Evolutionary conservation across 345 rosid species (phyloP).

Genomic region (Acer saccharum): DNA sequence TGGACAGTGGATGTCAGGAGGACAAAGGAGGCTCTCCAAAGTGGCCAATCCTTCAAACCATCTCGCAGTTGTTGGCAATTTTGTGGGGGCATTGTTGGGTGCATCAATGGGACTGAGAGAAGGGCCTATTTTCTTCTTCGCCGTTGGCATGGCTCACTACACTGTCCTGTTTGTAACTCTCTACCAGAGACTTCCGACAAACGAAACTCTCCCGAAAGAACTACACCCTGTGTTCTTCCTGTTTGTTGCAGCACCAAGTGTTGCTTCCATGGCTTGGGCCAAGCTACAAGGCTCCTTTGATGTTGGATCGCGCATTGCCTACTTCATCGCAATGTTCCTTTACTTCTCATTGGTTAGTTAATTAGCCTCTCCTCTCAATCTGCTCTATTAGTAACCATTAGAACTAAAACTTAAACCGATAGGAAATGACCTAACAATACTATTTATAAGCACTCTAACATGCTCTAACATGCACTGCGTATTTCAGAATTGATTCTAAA

Average conservation of each 20-base stretch:
- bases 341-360: conserved; percentile 72
- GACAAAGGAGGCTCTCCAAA: conserved; percentile 83
- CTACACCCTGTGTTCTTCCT: conserved; percentile 96
- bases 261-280: conserved; percentile 92
- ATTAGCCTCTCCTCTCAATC: no score
- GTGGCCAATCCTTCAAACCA: conserved; percentile 96
- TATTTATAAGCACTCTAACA: no score
- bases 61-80: conserved; percentile 80
- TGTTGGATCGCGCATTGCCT: conserved; percentile 72
- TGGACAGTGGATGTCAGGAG: conserved; percentile 98
- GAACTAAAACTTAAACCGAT: no score
- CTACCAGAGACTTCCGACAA: conserved; percentile 91
- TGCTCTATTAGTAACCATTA: no score
- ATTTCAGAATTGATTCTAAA: neutral
- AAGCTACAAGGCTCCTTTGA: conserved; percentile 69
- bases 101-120: conserved; percentile 90
- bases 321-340: conserved; percentile 88
- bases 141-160: conserved; percentile 86
- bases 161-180: conserved; percentile 84
- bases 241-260: conserved; percentile 89
- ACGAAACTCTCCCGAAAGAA: conserved; percentile 83
- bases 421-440: no score
- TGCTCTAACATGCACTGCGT: neutral
- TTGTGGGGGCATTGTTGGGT: conserved; percentile 86
- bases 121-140: conserved; percentile 90